These are phyloP conservation scores for Mrakia blollopis DNA, from an alignment of 768 basidiomycete species.

Conservation along the genomic window DNA sequence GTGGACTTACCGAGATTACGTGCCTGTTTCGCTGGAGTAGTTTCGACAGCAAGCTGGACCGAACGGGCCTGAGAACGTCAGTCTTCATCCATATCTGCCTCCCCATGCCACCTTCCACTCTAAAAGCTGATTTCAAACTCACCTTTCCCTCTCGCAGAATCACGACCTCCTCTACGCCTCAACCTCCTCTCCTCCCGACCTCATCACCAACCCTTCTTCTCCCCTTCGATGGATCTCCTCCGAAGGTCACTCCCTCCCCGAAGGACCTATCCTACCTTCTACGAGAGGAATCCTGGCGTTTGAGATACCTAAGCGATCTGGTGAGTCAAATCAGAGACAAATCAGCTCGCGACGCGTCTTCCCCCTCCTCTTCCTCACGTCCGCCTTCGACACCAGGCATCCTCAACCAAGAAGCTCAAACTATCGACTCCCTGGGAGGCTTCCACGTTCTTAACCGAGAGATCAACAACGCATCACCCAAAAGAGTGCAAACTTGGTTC, in stretches of 20 bases:
- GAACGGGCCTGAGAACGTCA: conserved; percentile 14
- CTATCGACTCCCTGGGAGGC: neutral
- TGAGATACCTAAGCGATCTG: conserved; percentile 4
- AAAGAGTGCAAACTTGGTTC: neutral
- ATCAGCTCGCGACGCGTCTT: too few relatives aligned
- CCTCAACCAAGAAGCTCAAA: conserved; percentile 15
- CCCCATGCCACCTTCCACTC: neutral
- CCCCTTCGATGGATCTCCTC: neutral
- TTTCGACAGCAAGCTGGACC: conserved; percentile 11
- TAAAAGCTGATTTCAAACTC: too few relatives aligned
- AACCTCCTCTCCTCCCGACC: neutral
- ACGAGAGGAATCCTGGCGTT: neutral
- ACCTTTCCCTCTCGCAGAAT: neutral
- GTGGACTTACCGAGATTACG: conserved; percentile 14
- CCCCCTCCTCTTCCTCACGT: neutral
- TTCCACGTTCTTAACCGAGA: conserved; percentile 12
- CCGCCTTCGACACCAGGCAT: neutral
- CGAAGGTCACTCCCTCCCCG: neutral
- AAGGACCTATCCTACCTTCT: neutral
- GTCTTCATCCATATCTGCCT: neutral
- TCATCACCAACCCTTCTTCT: neutral
- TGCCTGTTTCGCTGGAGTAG: neutral
- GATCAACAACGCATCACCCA: neutral
- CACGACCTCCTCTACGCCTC: conserved; percentile 6
- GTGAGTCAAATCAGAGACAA: neutral